phyloP scores from a whole-genome alignment of 257 asterid species.

The Scutellaria barbata region DNA sequence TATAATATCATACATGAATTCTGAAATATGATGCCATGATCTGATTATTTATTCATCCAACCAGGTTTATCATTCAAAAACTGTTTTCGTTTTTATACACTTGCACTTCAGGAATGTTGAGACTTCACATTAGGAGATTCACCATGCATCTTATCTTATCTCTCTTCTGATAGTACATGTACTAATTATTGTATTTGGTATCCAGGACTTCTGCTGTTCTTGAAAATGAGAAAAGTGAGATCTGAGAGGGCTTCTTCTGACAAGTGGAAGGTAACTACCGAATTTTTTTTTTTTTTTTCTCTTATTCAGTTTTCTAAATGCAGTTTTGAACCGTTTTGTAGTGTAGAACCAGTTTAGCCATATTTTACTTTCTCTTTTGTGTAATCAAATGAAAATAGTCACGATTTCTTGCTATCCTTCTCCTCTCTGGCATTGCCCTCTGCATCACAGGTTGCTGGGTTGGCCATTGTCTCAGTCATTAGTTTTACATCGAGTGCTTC shows the following conservation, averaged over 20 bases:
- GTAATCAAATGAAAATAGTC: not conserved
- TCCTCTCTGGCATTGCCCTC: not conserved
- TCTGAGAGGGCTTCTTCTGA: conserved; percentile 85
- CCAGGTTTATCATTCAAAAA: not conserved
- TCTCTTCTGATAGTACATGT: not conserved
- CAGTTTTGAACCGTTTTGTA: not conserved
- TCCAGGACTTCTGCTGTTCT: conserved; percentile 77
- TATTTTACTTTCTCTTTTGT: not conserved
- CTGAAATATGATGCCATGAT: not conserved
- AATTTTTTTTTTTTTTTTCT: not conserved
- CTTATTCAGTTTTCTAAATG: not conserved
- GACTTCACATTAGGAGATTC: not conserved
- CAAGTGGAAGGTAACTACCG: conserved; percentile 75
- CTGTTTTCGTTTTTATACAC: not conserved
- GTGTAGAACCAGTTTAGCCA: not conserved
- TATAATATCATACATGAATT: not conserved
- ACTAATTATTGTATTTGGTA: conserved; percentile 29
- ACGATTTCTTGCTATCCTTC: not conserved
- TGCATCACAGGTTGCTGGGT: conserved; percentile 74
- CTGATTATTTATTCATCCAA: not conserved
- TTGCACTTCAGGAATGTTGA: not conserved
- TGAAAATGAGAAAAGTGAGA: conserved; percentile 95
- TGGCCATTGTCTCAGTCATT: conserved; percentile 87
- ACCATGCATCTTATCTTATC: conserved; percentile 2
- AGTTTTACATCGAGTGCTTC: conserved; percentile 81